Percentiles rank a stretch among this genome's conserved stretches.
Evolutionary conservation across 768 basidiomycete genomes (phyloP).

Genomic region (Mycena leptocephala): DNA sequence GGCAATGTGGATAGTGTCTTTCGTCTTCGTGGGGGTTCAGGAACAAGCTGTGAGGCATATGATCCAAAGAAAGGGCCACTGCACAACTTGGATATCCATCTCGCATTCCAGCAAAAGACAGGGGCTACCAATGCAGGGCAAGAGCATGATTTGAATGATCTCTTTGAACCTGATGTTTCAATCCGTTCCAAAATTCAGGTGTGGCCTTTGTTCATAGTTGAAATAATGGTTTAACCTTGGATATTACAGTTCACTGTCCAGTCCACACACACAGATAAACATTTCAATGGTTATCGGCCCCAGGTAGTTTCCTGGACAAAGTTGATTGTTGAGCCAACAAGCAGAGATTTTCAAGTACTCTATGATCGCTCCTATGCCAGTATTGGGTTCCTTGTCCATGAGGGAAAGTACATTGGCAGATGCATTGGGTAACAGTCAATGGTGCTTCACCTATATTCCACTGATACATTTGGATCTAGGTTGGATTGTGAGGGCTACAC

Average conservation of each 20-base stretch:
- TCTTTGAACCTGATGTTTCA: not conserved
- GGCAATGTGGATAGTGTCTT: too few species aligned
- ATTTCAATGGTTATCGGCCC: not conserved
- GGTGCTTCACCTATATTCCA: not conserved
- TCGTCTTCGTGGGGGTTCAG: not conserved
- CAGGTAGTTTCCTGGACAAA: not conserved
- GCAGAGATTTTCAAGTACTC: not conserved
- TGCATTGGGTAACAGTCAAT: not conserved
- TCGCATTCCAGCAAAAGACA: not conserved
- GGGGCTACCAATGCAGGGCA: not conserved
- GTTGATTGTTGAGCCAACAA: not conserved
- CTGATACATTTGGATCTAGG: not conserved
- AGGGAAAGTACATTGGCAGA: not conserved
- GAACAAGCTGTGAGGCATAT: too few species aligned
- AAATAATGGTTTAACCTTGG: not conserved
- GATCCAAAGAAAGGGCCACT: too few species aligned
- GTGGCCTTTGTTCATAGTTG: not conserved
- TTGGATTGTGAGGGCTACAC: not conserved
- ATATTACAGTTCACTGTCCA: not conserved
- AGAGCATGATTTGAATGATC: too few species aligned
- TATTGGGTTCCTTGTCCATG: not conserved
- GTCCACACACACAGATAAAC: not conserved
- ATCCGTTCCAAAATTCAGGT: not conserved
- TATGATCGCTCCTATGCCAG: not conserved
- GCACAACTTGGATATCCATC: too few species aligned